Evolutionary conservation across 108 stramenopile species (phyloP), one percentile per base, ranked within the genome.

Genomic region (Pseudonitzschia delicatissima): DNA sequence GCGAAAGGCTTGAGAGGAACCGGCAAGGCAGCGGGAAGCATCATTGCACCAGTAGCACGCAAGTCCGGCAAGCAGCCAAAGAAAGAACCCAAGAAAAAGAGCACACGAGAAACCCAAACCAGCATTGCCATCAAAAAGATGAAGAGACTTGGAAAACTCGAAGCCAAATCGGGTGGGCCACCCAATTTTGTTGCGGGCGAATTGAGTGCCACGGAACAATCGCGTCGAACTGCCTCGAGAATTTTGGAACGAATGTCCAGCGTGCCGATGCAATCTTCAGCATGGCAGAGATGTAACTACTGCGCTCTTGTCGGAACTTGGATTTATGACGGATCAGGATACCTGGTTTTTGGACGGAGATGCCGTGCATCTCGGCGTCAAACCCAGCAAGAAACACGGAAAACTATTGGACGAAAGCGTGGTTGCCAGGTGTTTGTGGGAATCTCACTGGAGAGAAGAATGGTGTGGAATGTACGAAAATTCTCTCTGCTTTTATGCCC

Each of bases 401-500:
- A 59, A 81, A 40, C 72, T 78, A 26, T 34, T 83, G 36, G 50
- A 66, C 26, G 89, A 88, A 48, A 82, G 64, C 25, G 59, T 92
- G 2, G 83, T 90, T 32, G 96, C 92, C 13, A 70, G 96, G 44
- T 86, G 86, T 48, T 78, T 95, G 26, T 96, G 91, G 86, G 94
- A 96, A 60, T 82, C 91, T 26, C 94, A 91, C 53, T 96, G 96
- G 96, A 67, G 94, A 40, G 95, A 96, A 73, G 96, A 96, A 76
- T 86, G 87, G 79, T 90, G 82, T 37, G 88, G 83, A 11, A 23
- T 96, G 17, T 91, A 91, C 58, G 81, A 78, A 7, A 73, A 67
- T 2, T 80, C 78, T 64, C 40, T 96, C 28, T 74, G 76, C 3
- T 93, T 92, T 75, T 96, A 92, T 79, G 78, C 90, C 0, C 91